Percentiles rank a stretch among this genome's conserved stretches.
Conservation (phyloP, 1,284 basidiomycete species). For the Rhizoctonia solani region DNA sequence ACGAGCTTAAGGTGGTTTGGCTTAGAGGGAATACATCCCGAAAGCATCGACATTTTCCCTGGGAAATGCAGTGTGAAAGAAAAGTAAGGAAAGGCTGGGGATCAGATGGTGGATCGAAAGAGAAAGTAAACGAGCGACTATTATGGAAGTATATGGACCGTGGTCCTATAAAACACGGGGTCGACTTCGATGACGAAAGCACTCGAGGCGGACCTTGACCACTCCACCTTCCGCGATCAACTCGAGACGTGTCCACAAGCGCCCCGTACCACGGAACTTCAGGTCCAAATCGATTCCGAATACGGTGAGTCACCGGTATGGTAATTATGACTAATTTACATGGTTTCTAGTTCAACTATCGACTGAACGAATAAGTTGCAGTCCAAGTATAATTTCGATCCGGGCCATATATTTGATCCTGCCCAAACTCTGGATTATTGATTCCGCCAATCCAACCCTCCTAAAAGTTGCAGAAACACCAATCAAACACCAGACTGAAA, state of each 20-base stretch:
- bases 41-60: slow-evolving; percentile 17
- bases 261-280: slow-evolving; percentile 5
- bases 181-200: background rate
- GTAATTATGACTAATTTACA: background rate
- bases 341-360: background rate
- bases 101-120: too few species aligned
- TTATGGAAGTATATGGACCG: slow-evolving; percentile 11
- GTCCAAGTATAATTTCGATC: slow-evolving; percentile 38
- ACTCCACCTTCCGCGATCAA: background rate
- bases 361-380: slow-evolving; percentile 36
- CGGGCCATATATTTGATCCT: slow-evolving; percentile 39
- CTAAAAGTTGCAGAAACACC: slow-evolving; percentile 6
- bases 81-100: background rate
- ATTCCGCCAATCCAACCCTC: slow-evolving; percentile 42
- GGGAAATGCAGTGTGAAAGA: background rate
- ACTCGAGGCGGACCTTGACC: background rate
- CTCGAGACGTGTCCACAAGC: background rate
- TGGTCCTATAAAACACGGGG: slow-evolving; percentile 4
- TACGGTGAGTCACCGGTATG: background rate
- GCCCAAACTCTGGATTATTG: slow-evolving; percentile 39
- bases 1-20: slow-evolving; percentile 87
- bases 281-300: slow-evolving; percentile 1
- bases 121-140: slow-evolving; percentile 8
- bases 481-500: background rate
- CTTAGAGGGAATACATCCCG: slow-evolving; percentile 51